Base-by-base conservation (phyloP, 1,139 yeast genomes). In the Sugiyamaella xylanicola region DNA sequence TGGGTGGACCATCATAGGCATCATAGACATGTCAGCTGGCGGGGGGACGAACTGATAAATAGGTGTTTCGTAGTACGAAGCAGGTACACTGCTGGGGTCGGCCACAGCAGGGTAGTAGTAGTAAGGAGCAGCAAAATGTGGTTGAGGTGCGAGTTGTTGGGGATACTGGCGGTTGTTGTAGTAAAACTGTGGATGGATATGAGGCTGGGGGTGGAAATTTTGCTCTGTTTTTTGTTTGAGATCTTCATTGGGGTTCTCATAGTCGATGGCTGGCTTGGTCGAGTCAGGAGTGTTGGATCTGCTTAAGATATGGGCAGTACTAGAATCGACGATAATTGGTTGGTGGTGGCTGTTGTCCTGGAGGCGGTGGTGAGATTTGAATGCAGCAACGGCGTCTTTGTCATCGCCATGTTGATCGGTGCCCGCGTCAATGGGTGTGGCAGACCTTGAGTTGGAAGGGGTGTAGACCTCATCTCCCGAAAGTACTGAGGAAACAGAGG, bases 391-490 rank as follows among this genome's bases (percentile, higher is more conserved):
- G 22, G 20, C 16, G 19, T 25, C 21, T 9, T 7, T 16, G 17
- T n/a, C 21, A 13, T n/a, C n/a, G 7, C 4, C 27, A 9, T 20
- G 9, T 13, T 45, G n/a, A 4, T 11, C 19, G 29, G 3, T 11
- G 29, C 15, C n/a, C n/a, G n/a, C n/a, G 13, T 36, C 50, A 13
- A 36, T 4, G 4, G 50, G 50, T n/a, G 50, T 46, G 11, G 35
- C 20, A 4, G 50, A 46, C 22, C 50, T 21, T 7, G 50, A 46
- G 19, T 46, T 36, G 11, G 25, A 13, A 1, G 52, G 52, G 7
- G 52, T 48, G 29, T 39, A 32, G 3, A 39, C 46, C 41, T 48
- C 52, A 15, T 46, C 50, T n/a, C 40, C 21, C 25, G 40, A 21
- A 4, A 40, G n/a, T 5, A 40, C 8, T 8, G 52, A 48, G 9